Evolutionary conservation across 352 stramenopile genomes (phyloP).

Genomic region (Pythium diclinum): DNA sequence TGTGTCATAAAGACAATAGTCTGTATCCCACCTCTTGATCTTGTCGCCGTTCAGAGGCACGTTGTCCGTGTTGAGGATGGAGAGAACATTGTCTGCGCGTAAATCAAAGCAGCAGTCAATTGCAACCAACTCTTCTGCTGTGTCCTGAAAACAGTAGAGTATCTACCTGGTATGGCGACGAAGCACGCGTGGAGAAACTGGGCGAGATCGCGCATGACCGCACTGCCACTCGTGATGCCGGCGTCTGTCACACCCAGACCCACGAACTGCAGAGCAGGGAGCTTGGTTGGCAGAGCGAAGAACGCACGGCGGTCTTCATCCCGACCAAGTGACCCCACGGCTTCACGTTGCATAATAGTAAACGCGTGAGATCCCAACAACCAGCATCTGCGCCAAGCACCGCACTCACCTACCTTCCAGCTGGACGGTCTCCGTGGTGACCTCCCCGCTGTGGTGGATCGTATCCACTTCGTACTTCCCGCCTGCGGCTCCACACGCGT

Average conservation of each 20-base stretch:
- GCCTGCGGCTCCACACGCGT: slow-evolving; percentile 31
- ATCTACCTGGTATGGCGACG: slow-evolving; percentile 15
- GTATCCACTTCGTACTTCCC: slow-evolving; percentile 61
- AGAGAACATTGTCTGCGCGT: slow-evolving; percentile 38
- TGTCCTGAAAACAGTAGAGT: not conserved
- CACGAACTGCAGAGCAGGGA: slow-evolving; percentile 30
- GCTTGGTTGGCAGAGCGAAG: slow-evolving; percentile 15
- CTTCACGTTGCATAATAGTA: not conserved
- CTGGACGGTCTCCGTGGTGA: slow-evolving; percentile 34
- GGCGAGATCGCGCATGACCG: slow-evolving; percentile 45
- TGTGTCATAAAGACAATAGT: not conserved
- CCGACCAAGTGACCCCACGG: slow-evolving; percentile 21
- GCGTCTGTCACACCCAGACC: slow-evolving; percentile 67
- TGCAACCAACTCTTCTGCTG: too few relatives aligned
- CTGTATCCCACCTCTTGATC: slow-evolving; percentile 36
- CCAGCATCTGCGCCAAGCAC: not conserved
- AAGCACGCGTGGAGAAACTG: slow-evolving; percentile 47
- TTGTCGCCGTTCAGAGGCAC: slow-evolving; percentile 58
- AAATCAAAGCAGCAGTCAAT: not conserved
- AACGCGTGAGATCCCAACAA: not conserved
- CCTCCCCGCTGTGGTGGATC: slow-evolving; percentile 40
- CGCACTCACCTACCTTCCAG: slow-evolving; percentile 18
- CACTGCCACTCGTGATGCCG: slow-evolving; percentile 30
- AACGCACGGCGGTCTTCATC: slow-evolving; percentile 17
- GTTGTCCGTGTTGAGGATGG: slow-evolving; percentile 82